A percentile compares a stretch with the other conserved stretches of the same genome.
phyloP scores from a whole-genome alignment of 495 filamentous ascomycete species.

The Tuber borchii region DNA sequence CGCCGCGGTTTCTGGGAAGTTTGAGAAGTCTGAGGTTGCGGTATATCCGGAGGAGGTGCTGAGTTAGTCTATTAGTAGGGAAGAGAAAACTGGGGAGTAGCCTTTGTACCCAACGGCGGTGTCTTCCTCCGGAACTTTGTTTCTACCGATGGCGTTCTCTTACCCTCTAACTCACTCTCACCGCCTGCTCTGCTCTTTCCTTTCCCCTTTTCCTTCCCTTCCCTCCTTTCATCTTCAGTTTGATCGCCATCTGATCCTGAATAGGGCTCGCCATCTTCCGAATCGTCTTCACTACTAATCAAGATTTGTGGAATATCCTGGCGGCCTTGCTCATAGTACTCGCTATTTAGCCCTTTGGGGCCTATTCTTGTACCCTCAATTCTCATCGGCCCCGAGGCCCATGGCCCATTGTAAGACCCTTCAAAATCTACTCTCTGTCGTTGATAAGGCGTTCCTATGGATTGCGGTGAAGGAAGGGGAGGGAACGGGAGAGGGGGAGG shows the following conservation, averaged over 20 bases:
- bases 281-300: slow-evolving; percentile 10
- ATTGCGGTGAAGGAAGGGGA: slow-evolving; percentile 5
- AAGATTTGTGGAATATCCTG: not conserved
- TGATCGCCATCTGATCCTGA: not conserved
- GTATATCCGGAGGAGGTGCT: not conserved
- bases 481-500: slow-evolving; percentile 9
- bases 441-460: slow-evolving; percentile 11
- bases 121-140: not conserved
- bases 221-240: slow-evolving; percentile 14
- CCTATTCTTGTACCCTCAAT: slow-evolving; percentile 5
- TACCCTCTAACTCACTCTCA: not conserved
- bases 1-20: slow-evolving; percentile 6
- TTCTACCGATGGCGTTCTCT: not conserved
- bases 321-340: slow-evolving; percentile 23
- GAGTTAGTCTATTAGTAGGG: not conserved
- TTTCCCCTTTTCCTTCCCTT: not conserved
- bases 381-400: slow-evolving; percentile 2
- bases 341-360: slow-evolving; percentile 10
- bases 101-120: slow-evolving; percentile 3
- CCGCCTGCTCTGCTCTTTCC: not conserved
- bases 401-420: slow-evolving; percentile 17
- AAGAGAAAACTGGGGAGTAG: slow-evolving; percentile 12
- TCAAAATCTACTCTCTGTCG: slow-evolving; percentile 23
- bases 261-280: not conserved
- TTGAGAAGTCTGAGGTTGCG: slow-evolving; percentile 7